Percentiles rank a stretch among this genome's conserved stretches.
phyloP scores from a whole-genome alignment of 78 protist species.

The Planoprotostelium fungivorum region DNA sequence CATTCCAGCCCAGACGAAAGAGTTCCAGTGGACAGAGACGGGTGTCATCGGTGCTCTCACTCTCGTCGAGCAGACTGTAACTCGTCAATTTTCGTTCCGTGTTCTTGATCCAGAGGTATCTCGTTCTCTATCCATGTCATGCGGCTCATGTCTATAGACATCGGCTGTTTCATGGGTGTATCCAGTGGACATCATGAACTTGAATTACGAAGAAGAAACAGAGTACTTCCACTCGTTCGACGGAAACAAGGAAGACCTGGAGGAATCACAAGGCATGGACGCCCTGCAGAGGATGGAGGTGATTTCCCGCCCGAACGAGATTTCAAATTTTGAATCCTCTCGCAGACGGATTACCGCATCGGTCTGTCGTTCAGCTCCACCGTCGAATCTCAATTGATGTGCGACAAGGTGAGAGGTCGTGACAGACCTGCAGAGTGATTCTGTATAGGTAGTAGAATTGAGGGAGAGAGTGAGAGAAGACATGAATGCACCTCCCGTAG shows the following conservation, averaged over 20 bases:
- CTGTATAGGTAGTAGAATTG: not conserved
- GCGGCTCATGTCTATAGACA: not conserved
- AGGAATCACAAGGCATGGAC: not conserved
- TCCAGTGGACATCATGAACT: not conserved
- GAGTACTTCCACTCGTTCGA: not conserved
- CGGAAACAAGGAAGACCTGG: not conserved
- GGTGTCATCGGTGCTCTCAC: not conserved
- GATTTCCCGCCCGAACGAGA: no score
- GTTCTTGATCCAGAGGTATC: not conserved
- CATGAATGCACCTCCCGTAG: not conserved
- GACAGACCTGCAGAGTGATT: no score
- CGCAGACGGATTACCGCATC: not conserved
- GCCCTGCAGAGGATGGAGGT: not conserved
- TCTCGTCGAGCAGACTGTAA: not conserved
- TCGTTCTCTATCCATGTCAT: not conserved
- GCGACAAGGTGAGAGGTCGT: not conserved
- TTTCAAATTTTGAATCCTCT: no score
- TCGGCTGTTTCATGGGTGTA: not conserved
- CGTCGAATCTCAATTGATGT: not conserved
- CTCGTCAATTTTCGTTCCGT: not conserved
- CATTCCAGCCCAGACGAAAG: not conserved
- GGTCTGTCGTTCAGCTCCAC: not conserved
- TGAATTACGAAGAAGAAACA: not conserved
- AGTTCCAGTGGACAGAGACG: not conserved
- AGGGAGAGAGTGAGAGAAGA: not conserved